Base-by-base conservation (phyloP, 306 rosid species). In the Gynostemma pentaphyllum region DNA sequence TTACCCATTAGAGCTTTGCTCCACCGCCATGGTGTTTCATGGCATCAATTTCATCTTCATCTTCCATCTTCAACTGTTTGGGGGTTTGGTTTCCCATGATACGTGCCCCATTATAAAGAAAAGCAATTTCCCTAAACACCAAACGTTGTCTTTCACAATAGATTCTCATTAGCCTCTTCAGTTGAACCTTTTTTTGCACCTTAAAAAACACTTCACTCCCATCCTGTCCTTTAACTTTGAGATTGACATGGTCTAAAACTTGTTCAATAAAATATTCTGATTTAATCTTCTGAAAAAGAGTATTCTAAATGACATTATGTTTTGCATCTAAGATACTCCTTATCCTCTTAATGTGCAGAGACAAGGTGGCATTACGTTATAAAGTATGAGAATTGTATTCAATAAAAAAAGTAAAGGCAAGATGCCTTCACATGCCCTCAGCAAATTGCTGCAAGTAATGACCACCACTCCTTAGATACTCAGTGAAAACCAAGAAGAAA, bases 201-300 rank as follows among this genome's bases (percentile, higher is more conserved):
- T 49, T 73, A 32, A 78, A 83, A 56, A 50, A 75, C 0, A 80
- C 60, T 34, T 83, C 77, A 32, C 75, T 66, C 1, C 82, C 86
- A 73, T 80, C 82, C 84, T 82, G 84, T 14, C 84, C 76, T 41
- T 82, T 82, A 70, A 82, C 87, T 68, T 79, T 79, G 48, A 82
- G 37, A 57, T 71, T 68, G 74, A 82, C 79, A 66, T 76, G 77
- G 36, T n/a, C 28, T 21, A 37, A 15, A 0, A 24, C 46, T n/a
- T 79, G 83, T 30, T 81, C 70, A n/a, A n/a, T n/a, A n/a, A n/a
- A n/a, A n/a, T n/a, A n/a, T n/a, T n/a, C n/a, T n/a, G n/a, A n/a
- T n/a, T n/a, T n/a, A n/a, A n/a, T n/a, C n/a, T n/a, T n/a, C n/a
- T n/a, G n/a, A n/a, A n/a, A n/a, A n/a, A n/a, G n/a, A n/a, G n/a